Evolutionary conservation across 805 yeast genomes (phyloP).

Genomic region (Nakazawaea populi): DNA sequence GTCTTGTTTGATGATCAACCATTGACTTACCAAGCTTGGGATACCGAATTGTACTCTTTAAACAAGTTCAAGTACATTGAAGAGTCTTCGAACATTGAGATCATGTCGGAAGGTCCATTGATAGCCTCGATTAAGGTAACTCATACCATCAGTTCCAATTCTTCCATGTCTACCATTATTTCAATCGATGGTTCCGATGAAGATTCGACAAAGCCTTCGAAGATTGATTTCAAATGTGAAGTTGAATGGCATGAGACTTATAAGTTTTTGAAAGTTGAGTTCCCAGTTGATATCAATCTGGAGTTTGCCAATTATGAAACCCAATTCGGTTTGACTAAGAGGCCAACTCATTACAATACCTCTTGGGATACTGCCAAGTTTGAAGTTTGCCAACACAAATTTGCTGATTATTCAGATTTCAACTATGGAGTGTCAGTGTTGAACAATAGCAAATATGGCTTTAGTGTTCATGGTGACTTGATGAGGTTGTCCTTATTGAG

Average conservation of each 20-base stretch:
- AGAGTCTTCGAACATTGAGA: conserved; percentile 30
- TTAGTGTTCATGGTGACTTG: conserved; percentile 85
- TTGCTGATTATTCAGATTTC: conserved; percentile 85
- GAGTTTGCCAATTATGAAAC: conserved; percentile 88
- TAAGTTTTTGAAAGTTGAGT: conserved; percentile 89
- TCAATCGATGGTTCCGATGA: conserved; percentile 54
- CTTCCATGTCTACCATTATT: conserved; percentile 61
- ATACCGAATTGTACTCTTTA: conserved; percentile 84
- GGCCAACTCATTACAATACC: conserved; percentile 94
- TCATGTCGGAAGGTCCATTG: conserved; percentile 47
- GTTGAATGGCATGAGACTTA: conserved; percentile 88
- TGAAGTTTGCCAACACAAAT: conserved; percentile 92
- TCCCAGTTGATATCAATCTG: conserved; percentile 77
- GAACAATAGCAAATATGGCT: conserved; percentile 88
- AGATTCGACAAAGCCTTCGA: conserved; percentile 23
- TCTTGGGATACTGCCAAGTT: conserved; percentile 96
- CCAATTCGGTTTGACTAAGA: conserved; percentile 83
- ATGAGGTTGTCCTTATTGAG: conserved; percentile 84
- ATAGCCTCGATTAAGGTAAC: conserved; percentile 58
- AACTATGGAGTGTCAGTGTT: conserved; percentile 82
- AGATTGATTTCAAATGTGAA: conserved; percentile 45
- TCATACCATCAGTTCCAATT: conserved; percentile 50
- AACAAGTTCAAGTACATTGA: conserved; percentile 58
- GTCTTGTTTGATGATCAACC: conserved; percentile 89
- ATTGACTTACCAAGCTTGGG: conserved; percentile 93